A percentile compares a stretch with the other conserved stretches of the same genome.
Evolutionary conservation across 1,284 basidiomycete genomes (phyloP).

Genomic region (Rhodotorula sp.): DNA sequence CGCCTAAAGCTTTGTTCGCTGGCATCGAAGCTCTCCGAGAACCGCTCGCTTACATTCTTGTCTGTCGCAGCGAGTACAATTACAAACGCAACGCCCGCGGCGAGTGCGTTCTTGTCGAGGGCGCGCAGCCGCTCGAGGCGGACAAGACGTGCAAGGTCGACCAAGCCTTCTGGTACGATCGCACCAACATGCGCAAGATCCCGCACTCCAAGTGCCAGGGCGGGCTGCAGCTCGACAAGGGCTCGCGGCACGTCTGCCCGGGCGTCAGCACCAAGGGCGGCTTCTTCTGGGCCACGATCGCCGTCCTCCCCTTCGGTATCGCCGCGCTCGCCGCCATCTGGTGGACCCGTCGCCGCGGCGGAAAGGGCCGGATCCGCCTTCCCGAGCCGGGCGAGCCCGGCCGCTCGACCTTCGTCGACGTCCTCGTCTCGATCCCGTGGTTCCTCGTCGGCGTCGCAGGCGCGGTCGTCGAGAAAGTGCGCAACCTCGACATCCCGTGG

Average conservation of each 20-base stretch:
- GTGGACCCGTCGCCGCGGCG: conserved; percentile 63
- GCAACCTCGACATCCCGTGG: conserved; percentile 31
- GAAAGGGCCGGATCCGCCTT: conserved; percentile 34
- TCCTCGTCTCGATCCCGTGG: conserved; percentile 34
- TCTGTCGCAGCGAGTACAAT: conserved; percentile 76
- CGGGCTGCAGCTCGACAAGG: conserved; percentile 71
- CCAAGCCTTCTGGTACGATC: conserved; percentile 82
- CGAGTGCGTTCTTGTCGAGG: conserved; percentile 72
- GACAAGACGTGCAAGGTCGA: conserved; percentile 63
- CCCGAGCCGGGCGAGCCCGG: conserved; percentile 39
- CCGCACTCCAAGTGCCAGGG: conserved; percentile 80
- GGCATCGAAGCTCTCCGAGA: neutral
- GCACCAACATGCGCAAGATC: conserved; percentile 84
- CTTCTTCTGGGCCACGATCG: conserved; percentile 78
- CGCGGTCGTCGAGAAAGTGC: conserved; percentile 16
- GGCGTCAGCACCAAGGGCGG: conserved; percentile 65
- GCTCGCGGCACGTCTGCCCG: conserved; percentile 71
- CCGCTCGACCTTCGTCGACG: conserved; percentile 20
- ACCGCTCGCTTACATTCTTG: neutral
- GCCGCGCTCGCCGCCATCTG: conserved; percentile 74
- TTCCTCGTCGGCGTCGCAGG: conserved; percentile 34
- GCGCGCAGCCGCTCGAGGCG: conserved; percentile 62
- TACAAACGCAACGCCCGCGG: conserved; percentile 67
- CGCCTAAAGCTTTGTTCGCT: neutral
- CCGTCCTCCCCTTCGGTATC: conserved; percentile 71